Percentiles rank a stretch among this genome's conserved stretches.
Conservation (phyloP, 2,329 filamentous ascomycete genomes). For the Colletotrichum gigasporum region DNA sequence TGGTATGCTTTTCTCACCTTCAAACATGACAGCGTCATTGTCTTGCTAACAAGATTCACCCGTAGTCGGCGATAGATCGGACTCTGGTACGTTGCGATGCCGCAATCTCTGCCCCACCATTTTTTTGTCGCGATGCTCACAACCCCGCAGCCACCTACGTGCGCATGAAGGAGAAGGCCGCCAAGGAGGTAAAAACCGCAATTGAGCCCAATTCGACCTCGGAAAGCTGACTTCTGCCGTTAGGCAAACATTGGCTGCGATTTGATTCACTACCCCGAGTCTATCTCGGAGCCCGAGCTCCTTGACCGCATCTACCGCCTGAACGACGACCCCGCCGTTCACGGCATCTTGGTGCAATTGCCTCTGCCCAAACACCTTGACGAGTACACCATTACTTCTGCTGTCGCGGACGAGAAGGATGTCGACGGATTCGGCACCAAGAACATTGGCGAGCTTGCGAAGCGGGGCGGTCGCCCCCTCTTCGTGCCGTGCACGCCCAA, state of each 20-base stretch:
- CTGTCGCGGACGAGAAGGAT: conserved; percentile 93
- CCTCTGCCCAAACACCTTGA: conserved; percentile 90
- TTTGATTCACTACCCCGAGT: conserved; percentile 83
- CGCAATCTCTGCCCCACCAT: conserved; percentile 29
- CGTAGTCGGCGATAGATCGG: conserved; percentile 88
- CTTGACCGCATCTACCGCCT: conserved; percentile 81
- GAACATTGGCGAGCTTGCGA: conserved; percentile 97
- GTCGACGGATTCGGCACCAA: conserved; percentile 94
- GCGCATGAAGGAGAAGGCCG: conserved; percentile 99
- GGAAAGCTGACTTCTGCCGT: conserved; percentile 1
- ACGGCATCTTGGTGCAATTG: conserved; percentile 94
- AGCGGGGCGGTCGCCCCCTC: conserved; percentile 87
- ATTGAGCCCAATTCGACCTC: background rate
- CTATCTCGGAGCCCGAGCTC: conserved; percentile 85
- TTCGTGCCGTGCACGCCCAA: conserved; percentile 97
- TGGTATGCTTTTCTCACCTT: conserved; percentile 61
- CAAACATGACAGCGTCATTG: background rate
- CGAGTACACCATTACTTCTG: conserved; percentile 89
- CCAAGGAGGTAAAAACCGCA: conserved; percentile 74
- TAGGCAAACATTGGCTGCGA: conserved; percentile 91
- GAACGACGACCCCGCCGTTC: conserved; percentile 87
- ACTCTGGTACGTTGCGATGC: conserved; percentile 75
- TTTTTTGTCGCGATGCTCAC: conserved; percentile 42
- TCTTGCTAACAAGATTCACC: conserved; percentile 17
- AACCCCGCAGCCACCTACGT: conserved; percentile 84